Evolutionary conservation across 1,139 yeast genomes (phyloP).

Genomic region (Candida neerlandica): DNA sequence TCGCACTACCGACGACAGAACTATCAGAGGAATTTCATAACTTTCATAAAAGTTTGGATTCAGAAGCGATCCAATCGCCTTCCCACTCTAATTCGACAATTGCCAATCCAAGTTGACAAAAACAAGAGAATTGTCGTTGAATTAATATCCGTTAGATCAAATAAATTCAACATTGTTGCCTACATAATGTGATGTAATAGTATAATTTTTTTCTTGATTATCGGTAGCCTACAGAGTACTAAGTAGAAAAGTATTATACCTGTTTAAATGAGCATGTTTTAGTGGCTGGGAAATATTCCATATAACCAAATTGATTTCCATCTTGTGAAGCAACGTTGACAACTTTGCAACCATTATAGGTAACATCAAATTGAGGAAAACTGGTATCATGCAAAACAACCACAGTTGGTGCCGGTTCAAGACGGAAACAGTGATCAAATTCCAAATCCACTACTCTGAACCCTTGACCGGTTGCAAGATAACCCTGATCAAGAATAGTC

Average conservation of each 20-base stretch:
- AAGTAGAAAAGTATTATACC: slow-evolving; percentile 23
- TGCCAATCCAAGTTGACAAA: too few relatives aligned
- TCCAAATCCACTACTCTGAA: slow-evolving; percentile 65
- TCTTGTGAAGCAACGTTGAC: slow-evolving; percentile 64
- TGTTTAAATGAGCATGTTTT: slow-evolving; percentile 54
- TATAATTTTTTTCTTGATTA: too few relatives aligned
- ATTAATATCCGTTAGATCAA: too few relatives aligned
- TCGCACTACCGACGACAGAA: too few relatives aligned
- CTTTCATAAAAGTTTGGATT: too few relatives aligned
- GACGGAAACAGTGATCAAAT: slow-evolving; percentile 65
- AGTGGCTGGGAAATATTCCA: slow-evolving; percentile 67
- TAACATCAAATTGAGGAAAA: slow-evolving; percentile 70
- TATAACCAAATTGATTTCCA: slow-evolving; percentile 58
- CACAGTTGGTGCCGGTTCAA: slow-evolving; percentile 80
- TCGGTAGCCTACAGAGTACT: too few relatives aligned
- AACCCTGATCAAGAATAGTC: slow-evolving; percentile 85
- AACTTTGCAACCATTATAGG: slow-evolving; percentile 82
- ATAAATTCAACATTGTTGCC: too few relatives aligned
- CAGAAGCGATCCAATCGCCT: too few relatives aligned
- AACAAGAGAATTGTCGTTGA: too few relatives aligned
- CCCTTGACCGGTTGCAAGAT: slow-evolving; percentile 68
- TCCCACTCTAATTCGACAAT: too few relatives aligned
- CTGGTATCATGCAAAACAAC: slow-evolving; percentile 67
- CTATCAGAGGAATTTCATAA: too few relatives aligned
- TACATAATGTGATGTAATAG: too few relatives aligned